Evolutionary conservation across 805 yeast genomes (phyloP).

Genomic region (Wickerhamomyces bovis): DNA sequence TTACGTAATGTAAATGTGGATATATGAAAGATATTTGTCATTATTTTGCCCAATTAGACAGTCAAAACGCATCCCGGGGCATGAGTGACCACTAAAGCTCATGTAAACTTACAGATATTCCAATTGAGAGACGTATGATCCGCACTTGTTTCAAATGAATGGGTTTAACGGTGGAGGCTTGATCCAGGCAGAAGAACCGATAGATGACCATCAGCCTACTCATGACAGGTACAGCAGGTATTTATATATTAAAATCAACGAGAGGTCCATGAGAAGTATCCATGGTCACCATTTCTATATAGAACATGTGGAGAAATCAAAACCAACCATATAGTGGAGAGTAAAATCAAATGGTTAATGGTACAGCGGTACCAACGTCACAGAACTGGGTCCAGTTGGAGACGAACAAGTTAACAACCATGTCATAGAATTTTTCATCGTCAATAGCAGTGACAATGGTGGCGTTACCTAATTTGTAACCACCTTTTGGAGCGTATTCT

Average conservation of each 20-base stretch:
- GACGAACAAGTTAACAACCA: constrained; percentile 28
- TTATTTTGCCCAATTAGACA: too few species aligned
- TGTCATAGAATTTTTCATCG: constrained; percentile 26
- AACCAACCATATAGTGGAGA: neutral
- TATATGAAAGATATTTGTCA: too few species aligned
- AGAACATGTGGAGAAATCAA: neutral
- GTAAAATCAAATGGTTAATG: constrained; percentile 3
- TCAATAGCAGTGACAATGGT: constrained; percentile 30
- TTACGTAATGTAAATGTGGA: too few species aligned
- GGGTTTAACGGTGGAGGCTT: too few species aligned
- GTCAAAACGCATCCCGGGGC: too few species aligned
- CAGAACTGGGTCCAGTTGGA: constrained; percentile 35
- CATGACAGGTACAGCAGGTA: neutral
- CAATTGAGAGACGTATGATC: too few species aligned
- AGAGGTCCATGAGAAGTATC: neutral
- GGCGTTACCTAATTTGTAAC: constrained; percentile 31
- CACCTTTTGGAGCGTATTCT: constrained; percentile 31
- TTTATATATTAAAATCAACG: neutral
- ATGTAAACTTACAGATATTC: too few species aligned
- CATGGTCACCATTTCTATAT: neutral
- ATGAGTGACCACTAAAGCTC: too few species aligned
- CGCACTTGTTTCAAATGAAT: too few species aligned
- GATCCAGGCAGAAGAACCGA: too few species aligned
- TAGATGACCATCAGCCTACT: too few species aligned
- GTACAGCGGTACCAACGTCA: constrained; percentile 13